Conservation (phyloP, 2,329 filamentous ascomycete species). For the Zymoseptoria passerinii region DNA sequence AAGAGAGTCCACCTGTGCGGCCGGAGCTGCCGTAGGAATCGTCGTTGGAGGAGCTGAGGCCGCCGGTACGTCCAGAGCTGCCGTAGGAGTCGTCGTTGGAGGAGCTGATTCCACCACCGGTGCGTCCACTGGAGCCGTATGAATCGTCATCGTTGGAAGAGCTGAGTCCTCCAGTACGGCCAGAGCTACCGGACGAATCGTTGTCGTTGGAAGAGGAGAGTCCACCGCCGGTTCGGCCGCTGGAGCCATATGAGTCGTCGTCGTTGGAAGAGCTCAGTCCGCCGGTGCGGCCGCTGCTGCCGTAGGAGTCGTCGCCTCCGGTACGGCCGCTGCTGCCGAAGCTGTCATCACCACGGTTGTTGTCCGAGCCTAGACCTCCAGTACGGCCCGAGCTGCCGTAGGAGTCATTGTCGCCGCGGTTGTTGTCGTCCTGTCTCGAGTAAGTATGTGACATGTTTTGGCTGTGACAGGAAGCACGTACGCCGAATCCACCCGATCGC, state of each 20-base stretch:
- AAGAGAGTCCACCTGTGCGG: neutral
- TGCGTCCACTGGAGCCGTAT: conserved; percentile 1
- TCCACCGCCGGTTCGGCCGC: neutral
- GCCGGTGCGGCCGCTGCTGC: conserved; percentile 6
- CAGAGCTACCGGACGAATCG: conserved; percentile 9
- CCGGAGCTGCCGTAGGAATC: neutral
- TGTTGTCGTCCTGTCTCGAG: conserved; percentile 1
- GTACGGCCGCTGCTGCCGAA: neutral
- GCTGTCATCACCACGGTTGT: neutral
- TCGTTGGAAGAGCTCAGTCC: neutral
- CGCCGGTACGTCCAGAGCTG: neutral
- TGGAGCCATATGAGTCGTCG: conserved; percentile 1
- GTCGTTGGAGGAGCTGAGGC: conserved; percentile 1
- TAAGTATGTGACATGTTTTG: neutral
- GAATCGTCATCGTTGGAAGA: neutral
- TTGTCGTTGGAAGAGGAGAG: neutral
- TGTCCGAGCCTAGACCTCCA: neutral
- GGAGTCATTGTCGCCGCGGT: conserved; percentile 4
- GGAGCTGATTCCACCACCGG: neutral
- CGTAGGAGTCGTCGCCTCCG: conserved; percentile 9
- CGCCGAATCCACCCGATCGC: conserved; percentile 8
- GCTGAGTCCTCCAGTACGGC: conserved; percentile 2
- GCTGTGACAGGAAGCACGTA: conserved; percentile 5
- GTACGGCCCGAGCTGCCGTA: conserved; percentile 10
- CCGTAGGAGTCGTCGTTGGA: conserved; percentile 1